Percentiles rank a stretch among this genome's conserved stretches.
Evolutionary conservation across 2,329 filamentous ascomycete genomes (phyloP).

Genomic region (Chrysoporthe deuterocubensis): DNA sequence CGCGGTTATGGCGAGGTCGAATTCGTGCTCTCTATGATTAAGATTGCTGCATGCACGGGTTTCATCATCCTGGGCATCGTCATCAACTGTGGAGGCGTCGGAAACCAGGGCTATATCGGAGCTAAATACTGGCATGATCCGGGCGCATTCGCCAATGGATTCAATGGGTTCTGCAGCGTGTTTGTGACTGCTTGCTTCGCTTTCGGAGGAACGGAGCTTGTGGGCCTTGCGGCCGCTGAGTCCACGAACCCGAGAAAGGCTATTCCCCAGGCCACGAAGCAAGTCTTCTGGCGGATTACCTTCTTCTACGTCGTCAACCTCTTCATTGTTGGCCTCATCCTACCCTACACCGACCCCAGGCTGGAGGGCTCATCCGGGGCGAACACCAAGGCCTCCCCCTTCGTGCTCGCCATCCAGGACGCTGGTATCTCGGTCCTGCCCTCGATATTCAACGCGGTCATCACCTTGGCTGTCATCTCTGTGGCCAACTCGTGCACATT

Average conservation of each 20-base stretch:
- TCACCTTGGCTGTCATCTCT: conserved; percentile 54
- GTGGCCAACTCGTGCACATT: conserved; percentile 57
- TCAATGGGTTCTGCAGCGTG: conserved; percentile 55
- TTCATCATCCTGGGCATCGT: conserved; percentile 69
- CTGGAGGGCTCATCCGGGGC: conserved; percentile 44
- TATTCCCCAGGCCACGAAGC: conserved; percentile 55
- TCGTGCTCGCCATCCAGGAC: conserved; percentile 55
- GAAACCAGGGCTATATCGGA: conserved; percentile 62
- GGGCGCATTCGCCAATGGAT: conserved; percentile 54
- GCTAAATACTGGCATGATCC: conserved; percentile 63
- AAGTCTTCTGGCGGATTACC: conserved; percentile 58
- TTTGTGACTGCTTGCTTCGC: conserved; percentile 58
- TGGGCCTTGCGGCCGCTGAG: conserved; percentile 57
- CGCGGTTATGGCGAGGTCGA: conserved; percentile 64
- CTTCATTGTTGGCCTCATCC: conserved; percentile 55
- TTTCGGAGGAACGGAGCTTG: conserved; percentile 56
- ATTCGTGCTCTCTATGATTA: conserved; percentile 61
- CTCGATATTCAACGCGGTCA: conserved; percentile 59
- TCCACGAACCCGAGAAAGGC: conserved; percentile 51
- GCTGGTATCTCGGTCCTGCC: conserved; percentile 55
- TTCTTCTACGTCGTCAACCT: conserved; percentile 58
- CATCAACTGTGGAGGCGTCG: conserved; percentile 61
- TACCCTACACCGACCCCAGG: conserved; percentile 47
- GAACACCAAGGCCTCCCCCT: conserved; percentile 53
- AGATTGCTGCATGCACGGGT: conserved; percentile 61